These are phyloP conservation scores for Phialophora chinensis DNA, from an alignment of 2,329 filamentous ascomycete genomes.

Conservation along the genomic window DNA sequence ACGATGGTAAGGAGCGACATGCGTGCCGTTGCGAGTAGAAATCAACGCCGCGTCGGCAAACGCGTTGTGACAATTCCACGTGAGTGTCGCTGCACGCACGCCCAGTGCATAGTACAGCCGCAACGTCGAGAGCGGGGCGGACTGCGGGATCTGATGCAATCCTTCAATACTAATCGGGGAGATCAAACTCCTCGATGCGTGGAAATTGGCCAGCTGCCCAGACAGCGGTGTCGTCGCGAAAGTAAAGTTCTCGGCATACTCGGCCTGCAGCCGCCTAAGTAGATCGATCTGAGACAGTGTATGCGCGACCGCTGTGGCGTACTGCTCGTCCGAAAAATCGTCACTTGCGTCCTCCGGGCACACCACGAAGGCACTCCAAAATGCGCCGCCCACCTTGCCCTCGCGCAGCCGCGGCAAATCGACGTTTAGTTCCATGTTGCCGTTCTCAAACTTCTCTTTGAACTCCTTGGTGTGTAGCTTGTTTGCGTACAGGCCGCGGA, in stretches of 20 bases:
- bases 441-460: constrained; percentile 73
- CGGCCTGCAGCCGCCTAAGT: constrained; percentile 65
- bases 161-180: constrained; percentile 84
- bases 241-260: constrained; percentile 69
- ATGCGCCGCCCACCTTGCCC: constrained; percentile 80
- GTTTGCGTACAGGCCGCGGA: constrained; percentile 72
- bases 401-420: constrained; percentile 76
- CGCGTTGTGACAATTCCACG: constrained; percentile 90
- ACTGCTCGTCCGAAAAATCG: constrained; percentile 42
- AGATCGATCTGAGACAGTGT: constrained; percentile 79
- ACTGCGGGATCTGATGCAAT: constrained; percentile 92
- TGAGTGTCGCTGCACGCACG: constrained; percentile 85
- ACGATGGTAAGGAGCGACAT: constrained; percentile 50
- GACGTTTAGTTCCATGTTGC: constrained; percentile 71
- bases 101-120: constrained; percentile 78
- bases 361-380: constrained; percentile 85
- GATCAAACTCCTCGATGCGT: constrained; percentile 66
- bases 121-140: constrained; percentile 67
- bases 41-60: constrained; percentile 85
- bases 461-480: constrained; percentile 78
- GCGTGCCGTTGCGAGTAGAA: constrained; percentile 40
- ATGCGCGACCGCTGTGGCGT: constrained; percentile 62
- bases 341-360: constrained; percentile 72
- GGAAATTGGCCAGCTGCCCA: constrained; percentile 67
- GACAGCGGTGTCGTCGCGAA: constrained; percentile 61